phyloP scores from a whole-genome alignment of 306 rosid genomes.

The Rubus parviflorus region DNA sequence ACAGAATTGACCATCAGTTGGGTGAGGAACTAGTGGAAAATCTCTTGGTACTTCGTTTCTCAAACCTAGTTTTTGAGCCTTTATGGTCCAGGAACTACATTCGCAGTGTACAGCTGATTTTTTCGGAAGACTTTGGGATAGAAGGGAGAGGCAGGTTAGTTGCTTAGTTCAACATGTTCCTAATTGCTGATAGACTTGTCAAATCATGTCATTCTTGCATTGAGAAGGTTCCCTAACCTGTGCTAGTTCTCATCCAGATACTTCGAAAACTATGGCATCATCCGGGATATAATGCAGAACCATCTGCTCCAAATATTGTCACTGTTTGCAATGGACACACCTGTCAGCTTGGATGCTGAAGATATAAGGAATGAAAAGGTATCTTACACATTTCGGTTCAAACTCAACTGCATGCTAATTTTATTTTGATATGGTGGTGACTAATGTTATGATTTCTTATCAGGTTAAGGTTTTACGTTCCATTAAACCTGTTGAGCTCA shows the following conservation, averaged over 20 bases:
- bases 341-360: constrained; percentile 96
- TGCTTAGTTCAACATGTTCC: constrained; percentile 1
- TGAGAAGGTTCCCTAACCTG: background rate
- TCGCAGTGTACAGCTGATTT: constrained; percentile 88
- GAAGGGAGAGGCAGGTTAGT: constrained; percentile 97
- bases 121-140: constrained; percentile 95
- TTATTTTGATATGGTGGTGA: background rate
- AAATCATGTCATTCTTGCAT: background rate
- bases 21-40: constrained; percentile 98
- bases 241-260: constrained; percentile 42
- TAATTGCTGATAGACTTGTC: background rate
- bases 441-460: background rate
- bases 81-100: constrained; percentile 86
- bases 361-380: constrained; percentile 97
- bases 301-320: constrained; percentile 96
- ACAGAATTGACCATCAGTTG: constrained; percentile 95
- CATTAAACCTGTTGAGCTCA: constrained; percentile 70
- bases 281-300: constrained; percentile 97
- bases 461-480: constrained; percentile 96
- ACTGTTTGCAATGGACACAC: constrained; percentile 96
- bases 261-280: constrained; percentile 85
- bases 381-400: background rate
- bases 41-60: constrained; percentile 94
- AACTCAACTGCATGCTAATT: too few species aligned
- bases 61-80: constrained; percentile 94